Percentiles rank a stretch among this genome's conserved stretches.
These are phyloP conservation scores for Debaryomyces sp. DNA, from an alignment of 1,139 yeast genomes.

Conservation along the genomic window DNA sequence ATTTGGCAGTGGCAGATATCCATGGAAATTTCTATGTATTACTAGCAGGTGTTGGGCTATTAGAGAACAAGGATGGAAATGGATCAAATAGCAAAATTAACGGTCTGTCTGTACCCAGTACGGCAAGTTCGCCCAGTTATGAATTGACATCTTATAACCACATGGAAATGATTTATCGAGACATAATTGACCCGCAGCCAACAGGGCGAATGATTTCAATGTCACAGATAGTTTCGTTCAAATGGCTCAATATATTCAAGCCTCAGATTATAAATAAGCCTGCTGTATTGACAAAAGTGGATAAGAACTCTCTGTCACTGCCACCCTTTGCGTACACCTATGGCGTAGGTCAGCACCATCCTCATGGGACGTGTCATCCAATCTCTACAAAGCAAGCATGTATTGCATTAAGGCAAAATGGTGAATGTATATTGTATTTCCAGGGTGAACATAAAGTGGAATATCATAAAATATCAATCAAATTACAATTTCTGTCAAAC, in stretches of 20 bases:
- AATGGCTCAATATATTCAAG: slow-evolving; percentile 74
- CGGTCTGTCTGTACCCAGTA: not conserved
- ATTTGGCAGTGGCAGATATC: slow-evolving; percentile 52
- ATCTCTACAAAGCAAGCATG: slow-evolving; percentile 73
- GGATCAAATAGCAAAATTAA: slow-evolving; percentile 2
- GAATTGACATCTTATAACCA: slow-evolving; percentile 51
- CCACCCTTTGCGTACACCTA: slow-evolving; percentile 43
- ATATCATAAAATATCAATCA: slow-evolving; percentile 40
- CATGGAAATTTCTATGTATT: slow-evolving; percentile 54
- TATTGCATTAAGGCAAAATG: slow-evolving; percentile 65
- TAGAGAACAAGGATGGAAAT: slow-evolving; percentile 18
- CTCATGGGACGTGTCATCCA: slow-evolving; percentile 72
- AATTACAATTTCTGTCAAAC: slow-evolving; percentile 24
- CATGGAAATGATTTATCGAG: slow-evolving; percentile 49
- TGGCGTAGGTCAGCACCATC: slow-evolving; percentile 58
- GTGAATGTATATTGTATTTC: slow-evolving; percentile 58
- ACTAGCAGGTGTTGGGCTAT: slow-evolving; percentile 47
- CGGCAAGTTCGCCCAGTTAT: slow-evolving; percentile 24
- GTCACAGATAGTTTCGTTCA: slow-evolving; percentile 50
- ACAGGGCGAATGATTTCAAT: slow-evolving; percentile 12
- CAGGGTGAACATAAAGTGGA: slow-evolving; percentile 67
- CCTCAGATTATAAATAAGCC: slow-evolving; percentile 58
- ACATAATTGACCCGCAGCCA: slow-evolving; percentile 27
- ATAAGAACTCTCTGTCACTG: slow-evolving; percentile 5
- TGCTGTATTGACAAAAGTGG: slow-evolving; percentile 37